A percentile compares a stretch with the other conserved stretches of the same genome.
Evolutionary conservation across 164 flowering plant genomes (phyloP).

Genomic region (Amborella trichopoda): DNA sequence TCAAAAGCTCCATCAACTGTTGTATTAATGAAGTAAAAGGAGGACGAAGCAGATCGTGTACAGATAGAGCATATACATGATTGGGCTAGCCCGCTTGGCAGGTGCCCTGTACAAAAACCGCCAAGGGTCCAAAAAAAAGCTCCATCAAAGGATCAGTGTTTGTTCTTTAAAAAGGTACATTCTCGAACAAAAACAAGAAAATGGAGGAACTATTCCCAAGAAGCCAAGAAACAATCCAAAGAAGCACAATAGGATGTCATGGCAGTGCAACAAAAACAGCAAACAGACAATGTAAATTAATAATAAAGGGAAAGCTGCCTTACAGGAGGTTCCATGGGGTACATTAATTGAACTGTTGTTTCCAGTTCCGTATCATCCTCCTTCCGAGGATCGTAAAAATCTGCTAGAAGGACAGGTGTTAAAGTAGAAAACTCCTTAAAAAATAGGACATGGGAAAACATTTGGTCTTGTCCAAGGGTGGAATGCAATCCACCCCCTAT

Average conservation of each 20-base stretch:
- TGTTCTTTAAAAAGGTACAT: neutral
- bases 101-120: too few species aligned
- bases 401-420: conserved; percentile 22
- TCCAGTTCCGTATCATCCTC: conserved; percentile 84
- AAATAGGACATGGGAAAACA: too few species aligned
- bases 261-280: neutral
- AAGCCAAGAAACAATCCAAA: neutral
- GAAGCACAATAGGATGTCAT: neutral
- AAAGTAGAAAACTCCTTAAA: neutral
- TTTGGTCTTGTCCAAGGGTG: too few species aligned
- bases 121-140: neutral
- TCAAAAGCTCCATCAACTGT: too few species aligned
- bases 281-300: neutral
- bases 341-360: conserved; percentile 65
- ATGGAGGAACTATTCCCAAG: too few species aligned
- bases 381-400: conserved; percentile 73
- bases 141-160: neutral
- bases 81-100: too few species aligned
- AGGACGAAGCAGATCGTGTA: too few species aligned
- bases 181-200: neutral
- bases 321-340: conserved; percentile 76
- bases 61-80: too few species aligned
- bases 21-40: too few species aligned
- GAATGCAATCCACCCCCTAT: too few species aligned
- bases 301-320: conserved; percentile 9